Evolutionary conservation across 345 rosid species (phyloP).

Genomic region (Boechera divaricarpa): DNA sequence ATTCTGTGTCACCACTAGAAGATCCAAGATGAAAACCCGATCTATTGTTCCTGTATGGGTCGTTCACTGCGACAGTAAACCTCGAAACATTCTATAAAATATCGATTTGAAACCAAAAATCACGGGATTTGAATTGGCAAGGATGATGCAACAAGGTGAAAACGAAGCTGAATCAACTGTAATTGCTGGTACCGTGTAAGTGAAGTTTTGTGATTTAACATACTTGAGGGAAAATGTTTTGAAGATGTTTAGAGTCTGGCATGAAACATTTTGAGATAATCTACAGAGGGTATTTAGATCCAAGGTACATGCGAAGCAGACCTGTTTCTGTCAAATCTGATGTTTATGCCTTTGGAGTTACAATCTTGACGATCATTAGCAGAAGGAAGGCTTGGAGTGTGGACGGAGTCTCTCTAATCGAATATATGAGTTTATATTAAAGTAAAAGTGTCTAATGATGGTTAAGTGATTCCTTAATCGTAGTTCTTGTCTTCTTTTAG

Average conservation of each 20-base stretch:
- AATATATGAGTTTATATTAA: constrained; percentile 20
- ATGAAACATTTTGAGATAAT: background rate
- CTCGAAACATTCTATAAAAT: constrained; percentile 37
- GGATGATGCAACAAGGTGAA: constrained; percentile 22
- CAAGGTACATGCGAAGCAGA: background rate
- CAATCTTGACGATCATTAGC: constrained; percentile 31
- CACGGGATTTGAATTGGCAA: constrained; percentile 29
- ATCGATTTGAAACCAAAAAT: constrained; percentile 26
- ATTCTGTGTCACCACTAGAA: too few relatives aligned
- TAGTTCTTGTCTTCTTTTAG: background rate
- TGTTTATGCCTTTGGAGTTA: constrained; percentile 42
- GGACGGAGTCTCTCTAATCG: background rate
- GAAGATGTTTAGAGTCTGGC: background rate
- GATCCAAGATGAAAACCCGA: too few relatives aligned
- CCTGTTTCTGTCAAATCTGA: constrained; percentile 38
- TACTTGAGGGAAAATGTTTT: background rate
- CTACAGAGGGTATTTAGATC: constrained; percentile 34
- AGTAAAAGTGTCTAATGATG: background rate
- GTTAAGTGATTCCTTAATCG: background rate
- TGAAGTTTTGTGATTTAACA: background rate
- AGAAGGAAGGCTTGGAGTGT: constrained; percentile 7
- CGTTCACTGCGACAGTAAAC: constrained; percentile 33
- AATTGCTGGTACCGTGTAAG: background rate
- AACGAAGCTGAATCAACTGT: background rate
- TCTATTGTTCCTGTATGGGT: background rate